Base-by-base conservation (phyloP, 1,284 basidiomycete species). In the Chondrostereum purpureum region DNA sequence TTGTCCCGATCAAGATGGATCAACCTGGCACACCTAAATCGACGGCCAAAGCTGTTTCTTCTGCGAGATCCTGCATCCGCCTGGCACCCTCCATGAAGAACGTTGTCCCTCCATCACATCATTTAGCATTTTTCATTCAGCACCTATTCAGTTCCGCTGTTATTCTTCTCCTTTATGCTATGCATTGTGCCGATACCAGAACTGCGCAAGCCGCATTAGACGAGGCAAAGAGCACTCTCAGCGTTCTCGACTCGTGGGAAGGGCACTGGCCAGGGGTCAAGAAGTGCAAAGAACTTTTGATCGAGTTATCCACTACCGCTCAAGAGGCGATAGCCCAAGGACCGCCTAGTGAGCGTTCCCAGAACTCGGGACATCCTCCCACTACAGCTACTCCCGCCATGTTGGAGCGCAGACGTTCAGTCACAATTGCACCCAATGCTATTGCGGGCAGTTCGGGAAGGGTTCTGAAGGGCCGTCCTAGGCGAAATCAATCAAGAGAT, bases 71-170 rank as follows among this genome's bases (percentile, higher is more conserved):
- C 40, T 88, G 86, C 63, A 90, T 93, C 53, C 80, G 83, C 44
- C 77, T 93, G 42, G 90, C 90, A 1, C 83, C 88, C 33, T 88
- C 88, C 12, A 86, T 91, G 65, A 87, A 82, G 58, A 82, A 88
- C 54, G 80, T 88, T 39, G 85, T 93, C 1, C 89, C 91, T 3
- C 77, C 87, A 3, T 90, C 88, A 11, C 91, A 93, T 58, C 88
- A 92, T 60, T 75, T 93, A 27, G 88, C 90, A 1, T 90, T 93
- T 62, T 92, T 90, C 69, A 89, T 92, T 47, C 91, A 93, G 58
- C 88, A 91, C 56, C 74, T 93, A 14, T 93, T 92, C 71, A 91
- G 88, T 54, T 91, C 89, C 21, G 88, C 88, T 1, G 88, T 92
- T 47, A 90, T 93, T 56, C 80, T 92, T 38, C 67, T 93, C 27